Evolutionary conservation across 352 stramenopile genomes (phyloP), one percentile per base, ranked within the genome.

Genomic region (Globisporangium irregulare): DNA sequence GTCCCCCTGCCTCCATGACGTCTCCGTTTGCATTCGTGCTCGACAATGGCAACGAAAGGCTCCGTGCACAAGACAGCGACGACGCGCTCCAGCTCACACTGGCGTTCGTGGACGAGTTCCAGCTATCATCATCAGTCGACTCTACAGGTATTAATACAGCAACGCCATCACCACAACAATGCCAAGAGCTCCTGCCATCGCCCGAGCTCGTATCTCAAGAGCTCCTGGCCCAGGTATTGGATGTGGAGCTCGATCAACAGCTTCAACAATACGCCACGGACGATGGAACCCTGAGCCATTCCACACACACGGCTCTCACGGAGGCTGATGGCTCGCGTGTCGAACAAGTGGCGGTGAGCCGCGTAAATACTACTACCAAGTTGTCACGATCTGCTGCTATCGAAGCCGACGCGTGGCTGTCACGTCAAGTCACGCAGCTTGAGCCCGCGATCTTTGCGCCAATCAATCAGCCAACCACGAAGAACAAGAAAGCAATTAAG

Each of bases 51-150:
- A 68, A 7, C 25, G 25, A 27, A 27, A 27, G 25, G 25, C 25
- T 27, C 25, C 25, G 25, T 27, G 25, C 25, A 2, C 25, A 27
- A 27, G 25, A 27, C 25, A 38, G 54, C 12, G 24, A 68, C 20
- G 63, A 62, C 54, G 34, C 63, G 9, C 53, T 69, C 41, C 25
- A 57, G 38, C 22, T 57, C 29, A 36, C 63, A 18, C 53, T 69
- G 54, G 29, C 43, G 36, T 69, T 69, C 63, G 38, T 69, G 53
- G 63, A 69, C 32, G 63, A 61, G 9, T 69, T 66, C 29, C 41
- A 66, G 18, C 36, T 41, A 7, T 41, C 58, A 27, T 27, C 25
- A 27, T 27, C 25, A 27, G 2, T 25, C 53, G 27, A 27, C 25
- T 27, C 25, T 27, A 27, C 25, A 27, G 25, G 25, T 27, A 27